A percentile compares a stretch with the other conserved stretches of the same genome.
Evolutionary conservation across 495 filamentous ascomycete genomes (phyloP).

Genomic region (Xylaria acuta): DNA sequence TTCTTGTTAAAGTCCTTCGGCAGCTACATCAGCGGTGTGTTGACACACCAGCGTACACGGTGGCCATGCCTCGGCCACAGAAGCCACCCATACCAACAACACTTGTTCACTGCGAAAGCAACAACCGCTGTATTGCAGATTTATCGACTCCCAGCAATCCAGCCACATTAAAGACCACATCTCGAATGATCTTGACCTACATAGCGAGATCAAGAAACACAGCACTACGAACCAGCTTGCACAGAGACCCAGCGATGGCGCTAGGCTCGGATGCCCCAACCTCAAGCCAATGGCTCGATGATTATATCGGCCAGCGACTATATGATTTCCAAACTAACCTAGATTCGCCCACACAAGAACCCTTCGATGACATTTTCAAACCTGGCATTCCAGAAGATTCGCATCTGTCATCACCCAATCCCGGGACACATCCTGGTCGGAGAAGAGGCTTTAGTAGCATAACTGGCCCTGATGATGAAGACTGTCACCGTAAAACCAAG

Average conservation of each 20-base stretch:
- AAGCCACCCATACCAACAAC: constrained; percentile 6
- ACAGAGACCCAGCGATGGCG: not conserved
- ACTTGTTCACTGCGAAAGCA: not conserved
- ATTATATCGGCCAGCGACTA: not conserved
- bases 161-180: not conserved
- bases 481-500: not conserved
- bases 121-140: not conserved
- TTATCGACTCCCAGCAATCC: not conserved
- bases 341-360: not conserved
- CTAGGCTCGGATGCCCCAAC: not conserved
- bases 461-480: not conserved
- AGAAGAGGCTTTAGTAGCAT: not conserved
- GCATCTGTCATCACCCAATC: not conserved
- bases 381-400: not conserved
- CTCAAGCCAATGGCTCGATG: constrained; percentile 13
- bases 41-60: constrained; percentile 6
- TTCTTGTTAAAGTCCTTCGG: not conserved
- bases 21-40: constrained; percentile 3
- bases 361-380: not conserved
- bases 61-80: constrained; percentile 10
- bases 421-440: not conserved
- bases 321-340: not conserved
- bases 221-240: not conserved
- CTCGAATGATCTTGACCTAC: not conserved
- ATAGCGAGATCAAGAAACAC: not conserved